Percentiles rank a stretch among this genome's conserved stretches.
phyloP scores from a whole-genome alignment of 257 asterid species.

The Buddleja alternifolia region DNA sequence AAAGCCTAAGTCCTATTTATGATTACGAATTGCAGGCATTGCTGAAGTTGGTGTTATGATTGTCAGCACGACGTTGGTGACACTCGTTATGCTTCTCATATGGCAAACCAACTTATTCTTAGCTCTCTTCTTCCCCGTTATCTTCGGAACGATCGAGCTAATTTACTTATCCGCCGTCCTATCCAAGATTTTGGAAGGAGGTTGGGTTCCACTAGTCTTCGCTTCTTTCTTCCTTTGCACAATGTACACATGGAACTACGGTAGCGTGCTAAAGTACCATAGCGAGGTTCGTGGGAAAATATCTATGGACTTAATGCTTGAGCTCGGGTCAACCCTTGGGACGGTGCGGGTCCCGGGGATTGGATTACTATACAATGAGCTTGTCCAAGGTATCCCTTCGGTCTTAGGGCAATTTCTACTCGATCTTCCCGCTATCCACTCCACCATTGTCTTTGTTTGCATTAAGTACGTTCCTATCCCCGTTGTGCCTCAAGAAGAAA shows the following conservation, averaged over 20 bases:
- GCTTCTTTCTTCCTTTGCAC: slow-evolving; percentile 75
- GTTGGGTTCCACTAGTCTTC: slow-evolving; percentile 91
- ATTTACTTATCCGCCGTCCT: slow-evolving; percentile 82
- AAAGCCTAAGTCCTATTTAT: too few relatives aligned
- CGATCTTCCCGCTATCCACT: slow-evolving; percentile 92
- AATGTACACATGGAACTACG: slow-evolving; percentile 95
- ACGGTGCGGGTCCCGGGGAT: slow-evolving; percentile 88
- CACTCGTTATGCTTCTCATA: slow-evolving; percentile 88
- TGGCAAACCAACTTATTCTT: slow-evolving; percentile 79
- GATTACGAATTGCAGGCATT: slow-evolving; percentile 51
- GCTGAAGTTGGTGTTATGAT: slow-evolving; percentile 99
- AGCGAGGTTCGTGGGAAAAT: slow-evolving; percentile 81
- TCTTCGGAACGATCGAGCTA: slow-evolving; percentile 79
- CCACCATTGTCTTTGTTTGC: slow-evolving; percentile 80
- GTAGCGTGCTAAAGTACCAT: slow-evolving; percentile 82
- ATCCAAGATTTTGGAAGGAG: slow-evolving; percentile 87
- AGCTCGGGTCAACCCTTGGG: slow-evolving; percentile 83
- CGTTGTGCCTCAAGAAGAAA: slow-evolving; percentile 86
- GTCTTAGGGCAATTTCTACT: slow-evolving; percentile 76
- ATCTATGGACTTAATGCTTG: slow-evolving; percentile 77
- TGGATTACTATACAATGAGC: slow-evolving; percentile 85
- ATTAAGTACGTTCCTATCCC: slow-evolving; percentile 88
- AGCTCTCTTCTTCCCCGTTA: slow-evolving; percentile 69
- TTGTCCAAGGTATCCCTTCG: slow-evolving; percentile 90
- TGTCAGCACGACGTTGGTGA: slow-evolving; percentile 81